A percentile compares a stretch with the other conserved stretches of the same genome.
Evolutionary conservation across 768 basidiomycete species (phyloP).

Genomic region (Leccinum uliginosum): DNA sequence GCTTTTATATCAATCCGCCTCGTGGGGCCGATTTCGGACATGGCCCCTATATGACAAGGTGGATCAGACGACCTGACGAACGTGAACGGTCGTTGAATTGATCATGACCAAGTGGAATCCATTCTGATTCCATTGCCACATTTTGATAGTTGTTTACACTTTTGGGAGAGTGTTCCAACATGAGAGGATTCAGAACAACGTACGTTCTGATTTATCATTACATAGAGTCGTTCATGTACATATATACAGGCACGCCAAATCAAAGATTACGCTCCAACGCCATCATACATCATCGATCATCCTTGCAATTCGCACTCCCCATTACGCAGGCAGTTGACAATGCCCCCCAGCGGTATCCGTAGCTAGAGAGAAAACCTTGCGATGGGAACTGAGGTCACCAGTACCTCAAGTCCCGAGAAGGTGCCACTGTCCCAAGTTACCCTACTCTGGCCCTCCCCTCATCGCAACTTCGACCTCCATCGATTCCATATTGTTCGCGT

Average conservation of each 20-base stretch:
- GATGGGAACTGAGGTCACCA: too few relatives aligned
- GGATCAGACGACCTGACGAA: slow-evolving; percentile 63
- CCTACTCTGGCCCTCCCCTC: not conserved
- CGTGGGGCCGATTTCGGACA: slow-evolving; percentile 56
- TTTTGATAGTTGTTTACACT: slow-evolving; percentile 10
- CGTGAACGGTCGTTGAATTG: slow-evolving; percentile 39
- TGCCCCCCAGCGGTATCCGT: not conserved
- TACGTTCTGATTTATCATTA: too few relatives aligned
- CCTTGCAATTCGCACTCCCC: too few relatives aligned
- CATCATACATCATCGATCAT: too few relatives aligned
- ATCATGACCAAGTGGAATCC: slow-evolving; percentile 73
- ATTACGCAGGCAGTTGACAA: not conserved
- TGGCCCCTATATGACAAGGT: slow-evolving; percentile 59
- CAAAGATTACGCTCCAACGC: too few relatives aligned
- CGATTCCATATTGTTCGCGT: not conserved
- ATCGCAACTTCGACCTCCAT: not conserved
- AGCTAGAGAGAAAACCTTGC: not conserved
- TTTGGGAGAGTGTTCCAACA: slow-evolving; percentile 41
- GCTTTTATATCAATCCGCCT: slow-evolving; percentile 70
- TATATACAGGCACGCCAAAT: too few relatives aligned
- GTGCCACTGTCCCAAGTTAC: too few relatives aligned
- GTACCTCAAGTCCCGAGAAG: too few relatives aligned
- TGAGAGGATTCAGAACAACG: too few relatives aligned
- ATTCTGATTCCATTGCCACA: slow-evolving; percentile 3
- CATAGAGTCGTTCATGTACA: too few relatives aligned